These are phyloP conservation scores for Lachancea fermentati DNA, from an alignment of 805 yeast genomes.

Conservation along the genomic window DNA sequence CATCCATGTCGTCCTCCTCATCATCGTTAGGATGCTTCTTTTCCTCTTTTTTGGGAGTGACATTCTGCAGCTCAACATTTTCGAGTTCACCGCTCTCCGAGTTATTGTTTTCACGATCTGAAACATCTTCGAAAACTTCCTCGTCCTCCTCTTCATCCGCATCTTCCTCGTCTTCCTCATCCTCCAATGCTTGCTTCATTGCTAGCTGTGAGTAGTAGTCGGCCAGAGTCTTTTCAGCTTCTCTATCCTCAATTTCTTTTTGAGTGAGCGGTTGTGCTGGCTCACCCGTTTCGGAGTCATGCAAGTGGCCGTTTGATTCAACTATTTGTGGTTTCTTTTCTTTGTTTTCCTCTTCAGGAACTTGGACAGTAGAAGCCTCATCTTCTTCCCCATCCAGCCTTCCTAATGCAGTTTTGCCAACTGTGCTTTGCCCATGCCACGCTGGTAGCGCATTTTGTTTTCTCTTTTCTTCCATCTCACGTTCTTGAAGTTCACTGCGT, in stretches of 20 bases:
- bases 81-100: slow-evolving; percentile 7
- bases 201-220: slow-evolving; percentile 75
- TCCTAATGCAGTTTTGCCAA: slow-evolving; percentile 61
- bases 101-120: slow-evolving; percentile 12
- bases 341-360: slow-evolving; percentile 16
- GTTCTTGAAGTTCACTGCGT: slow-evolving; percentile 57
- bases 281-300: slow-evolving; percentile 11
- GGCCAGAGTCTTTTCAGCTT: slow-evolving; percentile 67
- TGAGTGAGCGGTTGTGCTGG: slow-evolving; percentile 19
- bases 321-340: slow-evolving; percentile 10
- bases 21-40: slow-evolving; percentile 25
- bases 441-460: slow-evolving; percentile 94
- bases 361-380: slow-evolving; percentile 14
- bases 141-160: slow-evolving; percentile 42
- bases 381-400: slow-evolving; percentile 48
- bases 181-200: slow-evolving; percentile 58
- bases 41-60: slow-evolving; percentile 2
- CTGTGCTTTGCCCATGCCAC: slow-evolving; percentile 92
- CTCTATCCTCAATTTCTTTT: slow-evolving; percentile 49
- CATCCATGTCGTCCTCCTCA: slow-evolving; percentile 32
- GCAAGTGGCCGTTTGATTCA: slow-evolving; percentile 10
- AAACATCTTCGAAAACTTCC: slow-evolving; percentile 31
- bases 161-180: slow-evolving; percentile 50
- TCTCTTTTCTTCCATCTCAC: slow-evolving; percentile 64
- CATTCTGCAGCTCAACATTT: slow-evolving; percentile 11